phyloP scores from a whole-genome alignment of 75 land plant genomes.

The Pinus tabuliformis region DNA sequence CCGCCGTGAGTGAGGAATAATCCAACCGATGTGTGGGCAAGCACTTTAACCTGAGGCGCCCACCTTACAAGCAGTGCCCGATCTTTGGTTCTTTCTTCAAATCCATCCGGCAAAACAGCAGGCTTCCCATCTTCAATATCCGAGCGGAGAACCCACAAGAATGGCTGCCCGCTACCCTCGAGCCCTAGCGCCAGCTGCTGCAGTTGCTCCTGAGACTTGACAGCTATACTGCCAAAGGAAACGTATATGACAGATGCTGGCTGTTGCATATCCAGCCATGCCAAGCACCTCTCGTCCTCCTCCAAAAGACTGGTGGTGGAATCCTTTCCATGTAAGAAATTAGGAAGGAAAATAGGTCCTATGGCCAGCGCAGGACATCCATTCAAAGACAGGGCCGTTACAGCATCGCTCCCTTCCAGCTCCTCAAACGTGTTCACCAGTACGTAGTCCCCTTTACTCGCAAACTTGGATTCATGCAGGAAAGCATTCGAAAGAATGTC shows the following conservation, averaged over 20 bases:
- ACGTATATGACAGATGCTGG: slow-evolving; percentile 11
- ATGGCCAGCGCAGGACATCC: no score
- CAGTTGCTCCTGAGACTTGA: slow-evolving; percentile 4
- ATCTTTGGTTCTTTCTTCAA: slow-evolving; percentile 9
- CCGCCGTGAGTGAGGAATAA: slow-evolving; percentile 23
- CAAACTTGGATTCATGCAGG: no score
- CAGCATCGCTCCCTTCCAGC: no score
- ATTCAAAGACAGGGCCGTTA: no score
- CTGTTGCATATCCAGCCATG: neutral
- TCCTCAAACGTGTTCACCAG: no score
- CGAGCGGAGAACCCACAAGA: slow-evolving; percentile 20
- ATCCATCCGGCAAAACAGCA: neutral
- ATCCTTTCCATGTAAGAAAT: no score
- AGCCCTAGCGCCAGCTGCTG: slow-evolving; percentile 10
- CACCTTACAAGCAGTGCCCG: slow-evolving; percentile 4
- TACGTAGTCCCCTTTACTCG: no score
- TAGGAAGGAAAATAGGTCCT: no score
- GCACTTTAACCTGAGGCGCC: slow-evolving; percentile 10
- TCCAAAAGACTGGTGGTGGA: no score
- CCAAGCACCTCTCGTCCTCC: no score
- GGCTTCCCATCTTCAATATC: slow-evolving; percentile 2
- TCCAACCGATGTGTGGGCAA: slow-evolving; percentile 21
- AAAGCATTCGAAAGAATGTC: no score
- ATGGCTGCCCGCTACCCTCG: neutral
- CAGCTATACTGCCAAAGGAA: slow-evolving; percentile 15